Evolutionary conservation across 768 basidiomycete genomes (phyloP).

Genomic region (Tremella yokohamensis): DNA sequence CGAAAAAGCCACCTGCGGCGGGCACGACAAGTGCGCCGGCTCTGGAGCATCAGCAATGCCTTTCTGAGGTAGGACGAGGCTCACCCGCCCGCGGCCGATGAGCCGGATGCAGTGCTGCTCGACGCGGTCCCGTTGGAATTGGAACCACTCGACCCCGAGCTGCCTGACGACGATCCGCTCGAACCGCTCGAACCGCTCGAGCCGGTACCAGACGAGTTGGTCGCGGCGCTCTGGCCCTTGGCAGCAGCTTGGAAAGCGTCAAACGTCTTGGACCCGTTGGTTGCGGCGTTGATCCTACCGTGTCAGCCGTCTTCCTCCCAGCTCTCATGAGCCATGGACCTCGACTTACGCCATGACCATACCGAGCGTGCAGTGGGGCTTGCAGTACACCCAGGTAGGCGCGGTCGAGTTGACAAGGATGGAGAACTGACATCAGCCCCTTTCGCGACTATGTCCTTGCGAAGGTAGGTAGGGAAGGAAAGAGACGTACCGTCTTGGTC

Average conservation of each 20-base stretch:
- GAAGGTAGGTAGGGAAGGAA: not conserved
- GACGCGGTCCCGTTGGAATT: no score
- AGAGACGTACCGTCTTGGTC: slow-evolving; percentile 4
- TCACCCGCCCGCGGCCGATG: no score
- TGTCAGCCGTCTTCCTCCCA: not conserved
- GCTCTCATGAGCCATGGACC: not conserved
- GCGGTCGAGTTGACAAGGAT: slow-evolving; percentile 20
- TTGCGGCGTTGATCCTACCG: not conserved
- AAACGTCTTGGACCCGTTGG: slow-evolving; percentile 3
- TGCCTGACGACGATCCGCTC: no score
- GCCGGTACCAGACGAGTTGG: not conserved
- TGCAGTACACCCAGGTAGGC: slow-evolving; percentile 24
- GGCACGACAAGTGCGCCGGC: no score
- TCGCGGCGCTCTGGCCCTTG: not conserved
- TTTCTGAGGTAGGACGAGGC: no score
- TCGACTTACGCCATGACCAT: slow-evolving; percentile 1
- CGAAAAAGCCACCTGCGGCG: no score
- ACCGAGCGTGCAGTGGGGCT: not conserved
- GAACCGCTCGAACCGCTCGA: no score
- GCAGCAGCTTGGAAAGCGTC: slow-evolving; percentile 1
- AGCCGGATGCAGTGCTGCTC: no score
- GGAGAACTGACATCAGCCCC: slow-evolving; percentile 7
- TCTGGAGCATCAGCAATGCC: no score
- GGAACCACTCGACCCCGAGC: no score
- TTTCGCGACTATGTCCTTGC: not conserved